Conservation (phyloP, 139 green algal species). For the Ostreobium quekettii region DNA sequence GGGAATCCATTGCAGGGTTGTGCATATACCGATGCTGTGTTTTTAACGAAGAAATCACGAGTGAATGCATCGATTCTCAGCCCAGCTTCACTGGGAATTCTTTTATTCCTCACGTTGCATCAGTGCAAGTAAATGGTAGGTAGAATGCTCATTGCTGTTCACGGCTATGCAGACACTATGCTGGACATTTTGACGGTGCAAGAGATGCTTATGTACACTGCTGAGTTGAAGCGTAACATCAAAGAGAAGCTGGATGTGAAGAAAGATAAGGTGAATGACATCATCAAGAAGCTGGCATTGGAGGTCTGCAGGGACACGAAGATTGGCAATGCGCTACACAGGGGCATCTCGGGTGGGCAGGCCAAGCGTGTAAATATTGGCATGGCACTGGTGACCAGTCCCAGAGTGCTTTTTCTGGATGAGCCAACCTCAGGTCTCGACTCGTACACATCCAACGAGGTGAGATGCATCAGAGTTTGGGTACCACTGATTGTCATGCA, state of each 20-base stretch:
- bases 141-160: not conserved
- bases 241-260: slow-evolving; percentile 24
- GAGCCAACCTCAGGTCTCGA: slow-evolving; percentile 62
- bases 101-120: too few relatives aligned
- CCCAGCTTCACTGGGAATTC: too few relatives aligned
- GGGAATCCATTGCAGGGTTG: too few relatives aligned
- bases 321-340: slow-evolving; percentile 23
- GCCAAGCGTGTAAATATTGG: slow-evolving; percentile 47
- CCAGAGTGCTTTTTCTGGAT: slow-evolving; percentile 58
- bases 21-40: too few relatives aligned
- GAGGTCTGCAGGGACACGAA: slow-evolving; percentile 23
- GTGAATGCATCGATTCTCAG: too few relatives aligned
- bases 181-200: slow-evolving; percentile 41
- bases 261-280: slow-evolving; percentile 42
- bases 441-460: slow-evolving; percentile 57
- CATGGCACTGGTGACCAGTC: slow-evolving; percentile 47
- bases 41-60: too few relatives aligned
- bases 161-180: slow-evolving; percentile 35
- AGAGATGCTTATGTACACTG: slow-evolving; percentile 80
- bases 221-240: slow-evolving; percentile 51
- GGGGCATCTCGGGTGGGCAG: slow-evolving; percentile 28
- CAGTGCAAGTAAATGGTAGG: too few relatives aligned
- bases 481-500: too few relatives aligned
- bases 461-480: too few relatives aligned
- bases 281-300: slow-evolving; percentile 43